phyloP scores from a whole-genome alignment of 2,329 filamentous ascomycete species.

The Colletotrichum truncatum region DNA sequence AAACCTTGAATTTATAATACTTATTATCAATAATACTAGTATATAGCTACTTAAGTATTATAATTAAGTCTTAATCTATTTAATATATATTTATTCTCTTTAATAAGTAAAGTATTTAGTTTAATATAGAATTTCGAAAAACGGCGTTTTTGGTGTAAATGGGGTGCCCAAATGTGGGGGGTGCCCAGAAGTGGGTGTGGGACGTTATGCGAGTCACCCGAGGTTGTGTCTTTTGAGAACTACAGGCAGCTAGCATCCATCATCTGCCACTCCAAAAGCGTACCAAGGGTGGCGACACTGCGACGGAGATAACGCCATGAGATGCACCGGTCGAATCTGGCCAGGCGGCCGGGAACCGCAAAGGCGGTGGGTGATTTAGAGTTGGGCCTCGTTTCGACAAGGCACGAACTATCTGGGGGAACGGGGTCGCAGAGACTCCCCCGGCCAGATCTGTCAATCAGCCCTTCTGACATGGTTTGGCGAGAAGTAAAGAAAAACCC shows the following conservation, averaged over 20 bases:
- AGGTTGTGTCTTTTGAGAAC: slow-evolving; percentile 5
- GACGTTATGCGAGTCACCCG: slow-evolving; percentile 25
- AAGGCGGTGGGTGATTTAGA: slow-evolving; percentile 12
- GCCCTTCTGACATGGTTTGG: slow-evolving; percentile 13
- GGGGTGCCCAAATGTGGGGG: no score
- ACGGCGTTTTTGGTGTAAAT: no score
- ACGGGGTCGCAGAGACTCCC: slow-evolving; percentile 3
- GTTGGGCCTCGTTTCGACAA: slow-evolving; percentile 17
- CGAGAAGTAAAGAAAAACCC: background rate
- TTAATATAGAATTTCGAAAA: no score
- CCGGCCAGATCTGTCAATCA: slow-evolving; percentile 11
- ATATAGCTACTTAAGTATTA: no score
- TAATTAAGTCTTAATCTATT: no score
- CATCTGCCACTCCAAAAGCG: background rate
- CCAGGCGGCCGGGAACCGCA: background rate
- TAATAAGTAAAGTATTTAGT: no score
- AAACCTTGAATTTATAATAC: no score
- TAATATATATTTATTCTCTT: no score
- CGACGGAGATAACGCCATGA: background rate
- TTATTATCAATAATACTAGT: no score
- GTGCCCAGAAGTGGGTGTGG: background rate
- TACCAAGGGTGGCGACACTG: background rate
- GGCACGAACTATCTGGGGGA: slow-evolving; percentile 20
- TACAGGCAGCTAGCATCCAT: background rate
- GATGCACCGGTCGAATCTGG: background rate